These are phyloP conservation scores for Niveomyces coronatus DNA, from an alignment of 2,329 filamentous ascomycete species.

Conservation along the genomic window DNA sequence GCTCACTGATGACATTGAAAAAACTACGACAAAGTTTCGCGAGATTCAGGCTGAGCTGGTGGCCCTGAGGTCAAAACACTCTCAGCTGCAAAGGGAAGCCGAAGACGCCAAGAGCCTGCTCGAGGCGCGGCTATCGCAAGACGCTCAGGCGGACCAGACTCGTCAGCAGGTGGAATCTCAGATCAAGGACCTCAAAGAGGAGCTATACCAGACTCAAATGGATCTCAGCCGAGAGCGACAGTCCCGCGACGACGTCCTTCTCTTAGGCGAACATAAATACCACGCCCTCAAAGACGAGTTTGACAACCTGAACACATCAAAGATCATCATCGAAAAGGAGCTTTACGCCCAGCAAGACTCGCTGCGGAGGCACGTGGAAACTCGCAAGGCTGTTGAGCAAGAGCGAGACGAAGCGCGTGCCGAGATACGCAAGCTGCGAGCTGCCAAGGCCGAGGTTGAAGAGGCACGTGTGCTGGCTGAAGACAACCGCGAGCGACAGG, in stretches of 20 bases:
- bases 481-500: constrained; percentile 65
- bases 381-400: constrained; percentile 66
- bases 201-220: constrained; percentile 75
- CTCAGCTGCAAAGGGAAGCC: constrained; percentile 78
- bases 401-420: constrained; percentile 83
- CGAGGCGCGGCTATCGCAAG: constrained; percentile 80
- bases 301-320: constrained; percentile 79
- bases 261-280: constrained; percentile 83
- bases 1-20: constrained; percentile 67
- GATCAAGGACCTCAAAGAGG: constrained; percentile 74
- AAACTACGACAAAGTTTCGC: constrained; percentile 62
- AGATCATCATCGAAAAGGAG: constrained; percentile 96
- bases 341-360: constrained; percentile 93
- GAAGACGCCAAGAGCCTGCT: constrained; percentile 79
- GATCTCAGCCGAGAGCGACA: constrained; percentile 87
- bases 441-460: constrained; percentile 76
- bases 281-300: constrained; percentile 75
- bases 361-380: constrained; percentile 74
- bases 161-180: constrained; percentile 77
- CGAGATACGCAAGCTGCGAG: constrained; percentile 72
- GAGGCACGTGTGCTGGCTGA: constrained; percentile 79
- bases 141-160: constrained; percentile 73
- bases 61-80: constrained; percentile 73
- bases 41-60: constrained; percentile 83
- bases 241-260: constrained; percentile 85